Base-by-base conservation (phyloP, 2,329 filamentous ascomycete genomes). In the Aureobasidium pullulans region DNA sequence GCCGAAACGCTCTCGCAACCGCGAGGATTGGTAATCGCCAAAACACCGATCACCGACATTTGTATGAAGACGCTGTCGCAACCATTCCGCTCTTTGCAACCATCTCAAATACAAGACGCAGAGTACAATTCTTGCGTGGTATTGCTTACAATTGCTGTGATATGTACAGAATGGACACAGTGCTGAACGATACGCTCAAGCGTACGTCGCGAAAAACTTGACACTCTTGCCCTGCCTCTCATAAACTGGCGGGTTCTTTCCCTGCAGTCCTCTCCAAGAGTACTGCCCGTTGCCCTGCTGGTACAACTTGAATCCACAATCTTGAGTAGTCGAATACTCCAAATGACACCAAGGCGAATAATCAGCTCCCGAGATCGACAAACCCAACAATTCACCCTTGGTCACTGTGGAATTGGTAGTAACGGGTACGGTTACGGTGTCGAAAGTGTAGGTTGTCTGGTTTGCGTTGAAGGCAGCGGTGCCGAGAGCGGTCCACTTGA, bases 271-370 rank as follows among this genome's bases (percentile, higher is more conserved):
- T 13, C 65, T 49, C 61, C 63, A 65, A 5, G 60, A 61, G 42
- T 64, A 64, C 60, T 66, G 65, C 16, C 64, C 63, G 2, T 57
- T 43, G 8, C 65, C 65, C 39, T 64, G 60, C 47, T 66, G 65
- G 46, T 57, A 66, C 31, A 66, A 48, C 32, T 59, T 57, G 47
- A 59, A 59, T 46, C 40, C 34, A 23, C 10, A 32, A 3, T 29
- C 42, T n/a, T 46, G 34, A 19, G 61, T 54, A 6, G 46, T 59
- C 6, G 37, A 8, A 46, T 61, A 65, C 50, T 66, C 65, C 39
- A 67, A 56, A 60, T 67, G 64, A 37, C 65, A 67, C 42, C 65
- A 65, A 34, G 65, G 64, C 29, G 62, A 59, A 32, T 64, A 65
- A 39, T 67, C 64, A 11, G 50, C 46, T 0, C 65, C 65, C 0